These are phyloP conservation scores for Ambrosia hybrid DNA, from an alignment of 140 eudicot species.

Conservation along the genomic window DNA sequence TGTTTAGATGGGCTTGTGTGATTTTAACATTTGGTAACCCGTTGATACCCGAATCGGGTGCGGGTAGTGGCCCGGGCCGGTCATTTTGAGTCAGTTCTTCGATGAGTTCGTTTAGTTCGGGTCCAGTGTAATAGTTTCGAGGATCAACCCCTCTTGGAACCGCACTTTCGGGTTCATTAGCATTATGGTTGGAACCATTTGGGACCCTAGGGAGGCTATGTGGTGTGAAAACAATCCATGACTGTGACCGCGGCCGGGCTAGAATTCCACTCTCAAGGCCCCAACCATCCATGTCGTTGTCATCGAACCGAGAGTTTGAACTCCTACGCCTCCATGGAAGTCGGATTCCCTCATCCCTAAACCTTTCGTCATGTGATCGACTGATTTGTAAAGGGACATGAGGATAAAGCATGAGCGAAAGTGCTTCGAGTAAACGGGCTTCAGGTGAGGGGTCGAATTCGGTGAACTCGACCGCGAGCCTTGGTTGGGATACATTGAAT, in stretches of 20 bases:
- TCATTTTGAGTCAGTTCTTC: conserved; percentile 72
- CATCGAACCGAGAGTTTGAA: conserved; percentile 23
- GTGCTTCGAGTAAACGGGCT: conserved; percentile 76
- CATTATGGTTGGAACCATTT: neutral
- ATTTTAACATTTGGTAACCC: conserved; percentile 54
- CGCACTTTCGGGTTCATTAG: conserved; percentile 24
- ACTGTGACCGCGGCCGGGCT: conserved; percentile 62
- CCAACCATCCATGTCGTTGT: conserved; percentile 49
- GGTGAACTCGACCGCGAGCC: conserved; percentile 50
- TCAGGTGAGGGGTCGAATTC: conserved; percentile 78
- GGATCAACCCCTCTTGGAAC: conserved; percentile 55
- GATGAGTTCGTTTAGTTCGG: conserved; percentile 58
- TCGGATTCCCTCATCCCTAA: conserved; percentile 21
- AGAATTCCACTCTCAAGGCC: conserved; percentile 59
- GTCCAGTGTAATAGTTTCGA: conserved; percentile 59
- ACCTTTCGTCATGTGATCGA: conserved; percentile 16
- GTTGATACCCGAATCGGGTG: conserved; percentile 58
- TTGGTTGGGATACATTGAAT: conserved; percentile 44
- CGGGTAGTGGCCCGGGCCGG: conserved; percentile 73
- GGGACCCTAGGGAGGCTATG: conserved; percentile 35
- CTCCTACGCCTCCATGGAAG: conserved; percentile 36
- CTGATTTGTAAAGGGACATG: conserved; percentile 18
- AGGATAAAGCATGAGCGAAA: conserved; percentile 71
- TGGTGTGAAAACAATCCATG: conserved; percentile 65
- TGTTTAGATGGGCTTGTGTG: conserved; percentile 39